Percentiles rank a stretch among this genome's conserved stretches.
Conservation (phyloP, 495 filamentous ascomycete genomes). For the Penicillium goetzii region DNA sequence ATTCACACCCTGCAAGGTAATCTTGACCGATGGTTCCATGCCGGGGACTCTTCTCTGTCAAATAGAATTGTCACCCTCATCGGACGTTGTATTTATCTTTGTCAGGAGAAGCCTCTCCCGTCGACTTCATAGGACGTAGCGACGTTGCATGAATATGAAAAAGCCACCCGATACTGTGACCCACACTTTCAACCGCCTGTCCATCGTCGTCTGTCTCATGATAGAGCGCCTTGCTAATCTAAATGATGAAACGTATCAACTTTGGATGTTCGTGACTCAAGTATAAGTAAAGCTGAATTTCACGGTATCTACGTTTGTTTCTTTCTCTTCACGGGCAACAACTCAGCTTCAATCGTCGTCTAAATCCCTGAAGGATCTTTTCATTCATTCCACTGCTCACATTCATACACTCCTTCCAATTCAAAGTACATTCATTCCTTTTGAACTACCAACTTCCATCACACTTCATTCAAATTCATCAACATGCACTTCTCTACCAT, state of each 20-base stretch:
- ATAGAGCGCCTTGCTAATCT: background rate
- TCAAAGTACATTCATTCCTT: background rate
- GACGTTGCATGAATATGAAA: constrained; percentile 2
- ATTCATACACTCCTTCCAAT: constrained; percentile 4
- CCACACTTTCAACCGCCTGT: background rate
- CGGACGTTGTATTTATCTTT: background rate
- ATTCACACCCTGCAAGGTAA: background rate
- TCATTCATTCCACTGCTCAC: background rate
- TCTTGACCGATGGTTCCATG: background rate
- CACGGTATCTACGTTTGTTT: background rate
- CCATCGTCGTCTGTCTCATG: background rate
- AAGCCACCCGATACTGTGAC: background rate
- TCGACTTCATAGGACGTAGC: background rate
- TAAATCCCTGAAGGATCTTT: background rate
- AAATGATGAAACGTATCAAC: background rate
- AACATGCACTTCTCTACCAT: constrained; percentile 36
- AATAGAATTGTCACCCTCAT: background rate
- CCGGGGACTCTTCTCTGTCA: background rate
- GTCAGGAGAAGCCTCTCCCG: background rate
- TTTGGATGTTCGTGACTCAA: no score
- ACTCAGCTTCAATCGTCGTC: background rate
- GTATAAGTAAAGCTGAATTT: background rate
- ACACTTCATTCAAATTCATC: background rate
- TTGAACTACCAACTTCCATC: background rate
- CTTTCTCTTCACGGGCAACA: background rate